Evolutionary conservation across 345 rosid species (phyloP).

Genomic region (Moricandia arvensis): DNA sequence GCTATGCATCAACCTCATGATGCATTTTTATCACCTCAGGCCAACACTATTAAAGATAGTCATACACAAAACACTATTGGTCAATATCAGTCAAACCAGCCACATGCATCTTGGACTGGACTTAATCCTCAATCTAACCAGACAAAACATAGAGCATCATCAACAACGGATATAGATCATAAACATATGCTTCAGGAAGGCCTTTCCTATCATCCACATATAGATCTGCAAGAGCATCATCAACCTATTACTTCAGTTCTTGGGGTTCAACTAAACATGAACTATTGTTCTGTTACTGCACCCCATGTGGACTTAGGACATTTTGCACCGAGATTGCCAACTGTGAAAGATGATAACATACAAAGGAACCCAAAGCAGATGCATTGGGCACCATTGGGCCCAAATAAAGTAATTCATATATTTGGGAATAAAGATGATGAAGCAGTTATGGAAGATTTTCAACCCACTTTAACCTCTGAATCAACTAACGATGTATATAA

Average conservation of each 20-base stretch:
- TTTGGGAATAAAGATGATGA: neutral
- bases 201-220: neutral
- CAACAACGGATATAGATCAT: neutral
- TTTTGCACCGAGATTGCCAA: neutral
- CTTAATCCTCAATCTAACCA: neutral
- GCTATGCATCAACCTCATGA: neutral
- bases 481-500: neutral
- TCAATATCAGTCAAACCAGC: neutral
- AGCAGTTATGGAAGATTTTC: neutral
- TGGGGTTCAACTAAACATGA: neutral
- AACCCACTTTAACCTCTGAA: neutral
- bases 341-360: neutral
- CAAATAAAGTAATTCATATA: neutral
- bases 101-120: neutral
- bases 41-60: neutral
- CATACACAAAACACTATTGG: neutral
- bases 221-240: neutral
- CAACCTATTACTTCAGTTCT: neutral
- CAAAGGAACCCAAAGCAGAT: neutral
- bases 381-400: neutral
- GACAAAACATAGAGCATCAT: neutral
- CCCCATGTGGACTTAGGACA: neutral
- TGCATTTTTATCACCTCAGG: neutral
- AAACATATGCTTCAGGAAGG: neutral
- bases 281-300: neutral